Evolutionary conservation across 805 yeast genomes (phyloP).

Genomic region (Monosporozyma aquatica): DNA sequence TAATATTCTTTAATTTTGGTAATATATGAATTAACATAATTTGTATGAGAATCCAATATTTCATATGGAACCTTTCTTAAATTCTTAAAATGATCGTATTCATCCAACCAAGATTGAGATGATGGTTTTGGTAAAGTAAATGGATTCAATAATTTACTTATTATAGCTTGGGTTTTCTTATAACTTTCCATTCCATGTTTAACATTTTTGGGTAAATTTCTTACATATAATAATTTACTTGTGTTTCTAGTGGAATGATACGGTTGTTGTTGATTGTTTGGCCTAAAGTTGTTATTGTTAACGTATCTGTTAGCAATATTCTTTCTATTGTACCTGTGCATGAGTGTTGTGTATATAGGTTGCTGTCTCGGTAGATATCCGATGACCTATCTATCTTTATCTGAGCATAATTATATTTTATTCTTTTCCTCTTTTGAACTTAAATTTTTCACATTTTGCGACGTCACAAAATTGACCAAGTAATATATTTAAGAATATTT

Average conservation of each 20-base stretch:
- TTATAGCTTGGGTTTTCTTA: slow-evolving; percentile 1
- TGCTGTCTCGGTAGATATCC: too few relatives aligned
- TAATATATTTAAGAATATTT: too few relatives aligned
- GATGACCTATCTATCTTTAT: too few relatives aligned
- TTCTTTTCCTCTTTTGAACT: too few relatives aligned
- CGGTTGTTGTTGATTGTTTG: neutral
- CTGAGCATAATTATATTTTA: too few relatives aligned
- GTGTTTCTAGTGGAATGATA: neutral
- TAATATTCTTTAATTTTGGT: slow-evolving; percentile 8
- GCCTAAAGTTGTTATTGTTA: neutral
- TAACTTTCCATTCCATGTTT: slow-evolving; percentile 8
- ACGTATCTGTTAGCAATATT: neutral
- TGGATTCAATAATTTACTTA: neutral
- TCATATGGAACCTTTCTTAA: slow-evolving; percentile 7
- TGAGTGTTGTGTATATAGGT: neutral
- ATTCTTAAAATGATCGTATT: slow-evolving; percentile 13
- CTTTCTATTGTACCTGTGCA: slow-evolving; percentile 1
- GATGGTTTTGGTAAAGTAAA: neutral
- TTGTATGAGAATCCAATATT: neutral
- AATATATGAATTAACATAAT: slow-evolving; percentile 4
- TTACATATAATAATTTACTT: slow-evolving; percentile 6
- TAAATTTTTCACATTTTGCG: too few relatives aligned
- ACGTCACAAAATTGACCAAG: too few relatives aligned
- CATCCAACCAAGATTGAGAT: slow-evolving; percentile 14
- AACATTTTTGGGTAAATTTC: slow-evolving; percentile 7